Percentiles rank a stretch among this genome's conserved stretches.
These are phyloP conservation scores for Eimeria acervulina DNA, from an alignment of 169 alveolate species.

Conservation along the genomic window DNA sequence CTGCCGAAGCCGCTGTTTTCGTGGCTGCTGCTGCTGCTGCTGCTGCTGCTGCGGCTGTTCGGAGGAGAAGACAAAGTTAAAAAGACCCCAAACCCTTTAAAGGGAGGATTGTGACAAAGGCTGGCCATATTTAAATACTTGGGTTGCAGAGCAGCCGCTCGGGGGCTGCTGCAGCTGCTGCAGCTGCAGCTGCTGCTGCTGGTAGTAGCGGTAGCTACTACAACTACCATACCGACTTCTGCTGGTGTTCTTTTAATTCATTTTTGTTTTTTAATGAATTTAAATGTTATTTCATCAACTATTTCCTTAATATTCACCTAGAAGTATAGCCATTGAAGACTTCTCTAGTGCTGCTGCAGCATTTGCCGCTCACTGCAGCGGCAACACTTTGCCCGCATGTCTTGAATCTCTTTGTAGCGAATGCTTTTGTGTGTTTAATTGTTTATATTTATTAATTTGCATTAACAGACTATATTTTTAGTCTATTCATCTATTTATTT, in stretches of 20 bases:
- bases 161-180: slow-evolving; percentile 17
- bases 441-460: too few species aligned
- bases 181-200: background rate
- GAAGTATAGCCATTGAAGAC: too few species aligned
- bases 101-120: background rate
- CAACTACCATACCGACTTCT: background rate
- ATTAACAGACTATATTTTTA: too few species aligned
- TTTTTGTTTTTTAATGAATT: too few species aligned
- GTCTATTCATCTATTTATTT: too few species aligned
- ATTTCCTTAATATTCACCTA: too few species aligned
- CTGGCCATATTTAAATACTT: background rate
- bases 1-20: background rate
- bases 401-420: too few species aligned
- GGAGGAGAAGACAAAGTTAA: background rate
- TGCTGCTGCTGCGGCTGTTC: slow-evolving; percentile 8
- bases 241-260: background rate
- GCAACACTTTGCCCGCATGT: too few species aligned
- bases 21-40: background rate
- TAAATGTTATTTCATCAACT: too few species aligned
- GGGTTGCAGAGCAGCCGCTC: background rate
- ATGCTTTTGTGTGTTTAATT: too few species aligned
- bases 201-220: background rate
- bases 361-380: too few species aligned
- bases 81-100: background rate
- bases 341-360: too few species aligned